Conservation (phyloP, 2,329 filamentous ascomycete genomes). For the Fusarium palustre region DNA sequence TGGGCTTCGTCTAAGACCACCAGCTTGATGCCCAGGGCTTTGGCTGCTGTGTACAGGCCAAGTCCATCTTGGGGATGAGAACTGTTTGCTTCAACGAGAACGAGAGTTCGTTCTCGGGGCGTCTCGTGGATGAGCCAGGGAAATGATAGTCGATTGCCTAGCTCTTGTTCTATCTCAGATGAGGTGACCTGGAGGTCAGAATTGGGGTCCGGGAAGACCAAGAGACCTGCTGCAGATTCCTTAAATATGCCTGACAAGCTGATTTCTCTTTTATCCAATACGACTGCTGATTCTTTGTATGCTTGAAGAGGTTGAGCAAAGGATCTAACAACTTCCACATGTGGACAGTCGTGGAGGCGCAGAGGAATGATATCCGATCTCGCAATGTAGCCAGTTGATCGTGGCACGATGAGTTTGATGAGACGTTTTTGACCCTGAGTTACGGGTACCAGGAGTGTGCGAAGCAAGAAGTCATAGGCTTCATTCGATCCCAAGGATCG, state of each 20-base stretch:
- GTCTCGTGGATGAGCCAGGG: conserved; percentile 7
- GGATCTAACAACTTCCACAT: conserved; percentile 1
- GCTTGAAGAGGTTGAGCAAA: neutral
- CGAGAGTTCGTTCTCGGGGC: neutral
- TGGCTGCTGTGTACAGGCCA: conserved; percentile 5
- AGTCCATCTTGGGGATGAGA: conserved; percentile 14
- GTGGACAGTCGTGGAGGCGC: conserved; percentile 6
- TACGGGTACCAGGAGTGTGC: neutral
- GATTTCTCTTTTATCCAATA: neutral
- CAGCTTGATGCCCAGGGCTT: conserved; percentile 10
- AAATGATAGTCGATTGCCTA: conserved; percentile 14
- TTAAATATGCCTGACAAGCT: neutral
- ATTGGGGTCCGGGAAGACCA: neutral
- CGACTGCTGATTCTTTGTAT: neutral
- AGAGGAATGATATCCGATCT: conserved; percentile 8
- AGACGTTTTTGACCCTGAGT: neutral
- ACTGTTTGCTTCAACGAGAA: conserved; percentile 16
- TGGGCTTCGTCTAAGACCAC: conserved; percentile 3
- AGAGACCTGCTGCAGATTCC: neutral
- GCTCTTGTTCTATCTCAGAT: conserved; percentile 7
- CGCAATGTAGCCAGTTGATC: conserved; percentile 3
- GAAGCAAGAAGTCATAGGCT: neutral
- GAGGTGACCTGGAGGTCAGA: neutral
- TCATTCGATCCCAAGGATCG: neutral
- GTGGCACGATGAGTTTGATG: conserved; percentile 11